Base-by-base conservation (phyloP, 1,284 basidiomycete species). In the Ceratorhiza oryzae-sativae region DNA sequence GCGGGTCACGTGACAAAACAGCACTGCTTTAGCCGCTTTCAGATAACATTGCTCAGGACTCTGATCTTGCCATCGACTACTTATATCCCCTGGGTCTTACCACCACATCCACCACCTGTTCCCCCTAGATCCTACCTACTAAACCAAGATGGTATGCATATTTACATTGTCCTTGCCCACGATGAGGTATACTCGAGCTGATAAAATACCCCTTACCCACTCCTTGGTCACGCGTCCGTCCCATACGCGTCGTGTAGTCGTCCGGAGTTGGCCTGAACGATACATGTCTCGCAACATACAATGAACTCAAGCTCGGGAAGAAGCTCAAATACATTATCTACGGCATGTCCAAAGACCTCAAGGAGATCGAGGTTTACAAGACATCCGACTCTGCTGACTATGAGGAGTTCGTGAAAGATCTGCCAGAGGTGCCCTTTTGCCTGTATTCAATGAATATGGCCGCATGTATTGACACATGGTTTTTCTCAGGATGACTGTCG, bases 401-500 rank as follows among this genome's bases (percentile, higher is more conserved):
- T 81, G 92, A 96, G 2, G 84, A 86, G 0, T 98, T 99, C 80
- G 68, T 95, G 72, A 79, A 71, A 0, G 87, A 92, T 77, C 85
- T 99, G 58, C 95, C 95, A 0, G 86, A 89, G 79, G 65, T 58
- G 23, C 27, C 15, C n/a, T 13, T n/a, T 15, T 58, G 20, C n/a
- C 10, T 53, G 15, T 12, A 20, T 12, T 12, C 12, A 18, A 25
- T 34, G n/a, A 12, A 13, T 6, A 23, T 15, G 3, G 12, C 27
- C 32, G 18, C 10, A 20, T 12, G 13, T 20, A 15, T 41, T 34
- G 42, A 9, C 13, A 25, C 18, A 6, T 58, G 30, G 20, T 23
- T 6, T 20, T 48, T 1, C 8, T 13, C 23, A 70, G 65, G 76
- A 77, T 23, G 88, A 93, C 78, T 94, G 92, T 80, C 85, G 92